phyloP scores from a whole-genome alignment of 2,329 filamentous ascomycete species.

The Hysterium pulicare region DNA sequence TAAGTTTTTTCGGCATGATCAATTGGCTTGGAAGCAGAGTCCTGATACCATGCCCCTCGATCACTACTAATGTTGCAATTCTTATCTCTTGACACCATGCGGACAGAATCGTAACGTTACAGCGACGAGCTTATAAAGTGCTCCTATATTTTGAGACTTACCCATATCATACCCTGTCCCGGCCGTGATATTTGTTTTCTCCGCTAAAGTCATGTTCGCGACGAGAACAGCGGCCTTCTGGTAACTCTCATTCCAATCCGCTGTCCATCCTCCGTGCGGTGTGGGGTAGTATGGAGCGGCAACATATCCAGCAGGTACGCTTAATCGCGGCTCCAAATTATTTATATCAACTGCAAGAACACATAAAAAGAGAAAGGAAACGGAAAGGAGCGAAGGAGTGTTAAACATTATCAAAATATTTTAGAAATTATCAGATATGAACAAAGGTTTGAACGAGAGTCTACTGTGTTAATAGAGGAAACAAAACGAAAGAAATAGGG shows the following conservation, averaged over 20 bases:
- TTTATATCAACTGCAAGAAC: not conserved
- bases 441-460: not conserved
- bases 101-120: too few relatives aligned
- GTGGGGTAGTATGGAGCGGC: constrained; percentile 66
- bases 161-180: constrained; percentile 71
- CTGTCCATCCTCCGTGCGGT: constrained; percentile 67
- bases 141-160: too few relatives aligned
- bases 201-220: constrained; percentile 71
- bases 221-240: constrained; percentile 66
- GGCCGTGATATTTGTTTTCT: constrained; percentile 74
- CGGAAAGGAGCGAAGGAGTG: not conserved
- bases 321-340: constrained; percentile 23
- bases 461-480: not conserved
- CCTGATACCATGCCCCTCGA: too few relatives aligned
- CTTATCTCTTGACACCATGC: too few relatives aligned
- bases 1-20: too few relatives aligned
- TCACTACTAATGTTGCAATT: too few relatives aligned
- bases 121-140: not conserved
- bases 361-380: not conserved
- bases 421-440: not conserved
- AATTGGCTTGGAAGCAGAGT: too few relatives aligned
- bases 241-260: constrained; percentile 68
- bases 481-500: not conserved
- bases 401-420: not conserved
- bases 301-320: constrained; percentile 34